Evolutionary conservation across 225 moss, liverwort and hornwort genomes (phyloP), one percentile per base, ranked within the genome.

Genomic region (Pseudoscleropodium purum): DNA sequence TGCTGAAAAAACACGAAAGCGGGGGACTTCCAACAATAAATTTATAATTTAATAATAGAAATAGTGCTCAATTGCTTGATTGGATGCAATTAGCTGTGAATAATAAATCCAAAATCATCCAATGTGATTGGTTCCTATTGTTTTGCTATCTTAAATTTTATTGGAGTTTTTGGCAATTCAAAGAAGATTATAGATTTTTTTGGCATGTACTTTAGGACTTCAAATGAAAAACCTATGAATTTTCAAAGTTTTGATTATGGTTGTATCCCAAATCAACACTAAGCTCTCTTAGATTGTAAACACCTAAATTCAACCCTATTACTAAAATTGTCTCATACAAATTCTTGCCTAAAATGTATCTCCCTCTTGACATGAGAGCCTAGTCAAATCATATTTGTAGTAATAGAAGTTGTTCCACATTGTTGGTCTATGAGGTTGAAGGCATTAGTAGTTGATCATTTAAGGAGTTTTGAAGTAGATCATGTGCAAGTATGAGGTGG

Each of bases 151-250:
- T 41, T 26, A 41, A 41, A 72, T 41, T 23, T 41, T 39, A 41
- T 15, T 70, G 1, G 26, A 41, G 0, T 26, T 26, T 70, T 13
- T 24, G 70, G 39, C 39, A 70, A 23, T 24, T n/a, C 13, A 13
- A n/a, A 69, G n/a, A 24, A 7, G 13, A 13, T 7, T n/a, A 0
- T 69, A n/a, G 24, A 37, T 68, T 21, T 6, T 37, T 2, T 13
- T 13, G 23, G 7, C 13, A 23, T 23, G 2, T 21, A 20, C 3
- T 23, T 18, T 69, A 4, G 7, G 13, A 13, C n/a, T 4, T 1
- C 0, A 1, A 2, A 39, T 13, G 20, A 24, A 39, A 0, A 39
- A 23, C 4, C 3, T 69, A 13, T 13, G 7, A n/a, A 69, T n/a
- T 70, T 25, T 39, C 24, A 23, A 13, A 72, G 5, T 26, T 26